A percentile compares a stretch with the other conserved stretches of the same genome.
Conservation (phyloP, 257 asterid species). For the Craterostigma plantagineum region DNA sequence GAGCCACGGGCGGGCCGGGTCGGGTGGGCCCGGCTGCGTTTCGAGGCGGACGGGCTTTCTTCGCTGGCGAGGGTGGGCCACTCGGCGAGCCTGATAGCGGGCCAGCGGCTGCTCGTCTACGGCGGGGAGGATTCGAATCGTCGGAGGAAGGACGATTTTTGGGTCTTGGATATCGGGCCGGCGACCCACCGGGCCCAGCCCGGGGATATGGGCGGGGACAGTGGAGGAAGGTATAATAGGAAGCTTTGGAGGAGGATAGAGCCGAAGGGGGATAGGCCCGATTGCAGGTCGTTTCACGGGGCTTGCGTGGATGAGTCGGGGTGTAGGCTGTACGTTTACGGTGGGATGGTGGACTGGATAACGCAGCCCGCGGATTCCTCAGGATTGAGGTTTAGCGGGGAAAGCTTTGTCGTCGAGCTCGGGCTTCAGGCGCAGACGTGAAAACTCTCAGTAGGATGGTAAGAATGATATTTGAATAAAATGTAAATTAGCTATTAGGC, state of each 20-base stretch:
- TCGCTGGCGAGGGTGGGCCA: conserved; percentile 85
- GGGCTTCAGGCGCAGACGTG: conserved; percentile 11
- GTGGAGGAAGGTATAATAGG: conserved; percentile 3
- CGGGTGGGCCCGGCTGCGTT: conserved; percentile 45
- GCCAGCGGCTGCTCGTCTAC: conserved; percentile 51
- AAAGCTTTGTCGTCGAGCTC: conserved; percentile 51
- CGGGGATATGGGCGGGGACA: too few species aligned
- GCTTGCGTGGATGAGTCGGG: conserved; percentile 75
- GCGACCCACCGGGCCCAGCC: conserved; percentile 15
- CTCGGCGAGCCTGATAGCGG: conserved; percentile 64
- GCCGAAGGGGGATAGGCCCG: conserved; percentile 36
- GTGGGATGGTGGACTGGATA: conserved; percentile 87
- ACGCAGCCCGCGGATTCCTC: conserved; percentile 37
- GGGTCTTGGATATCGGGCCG: conserved; percentile 58
- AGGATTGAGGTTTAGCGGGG: conserved; percentile 65
- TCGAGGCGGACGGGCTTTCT: conserved; percentile 37
- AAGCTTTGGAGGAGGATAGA: conserved; percentile 54
- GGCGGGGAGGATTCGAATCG: conserved; percentile 84
- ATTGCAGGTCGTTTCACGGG: conserved; percentile 65
- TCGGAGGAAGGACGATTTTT: conserved; percentile 58
- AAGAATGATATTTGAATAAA: too few species aligned
- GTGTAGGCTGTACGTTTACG: conserved; percentile 43
- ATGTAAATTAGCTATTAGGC: too few species aligned
- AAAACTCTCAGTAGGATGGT: background rate
- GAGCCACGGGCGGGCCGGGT: conserved; percentile 25